phyloP scores from a whole-genome alignment of 2,329 filamentous ascomycete genomes.

The Fusarium agapanthi region DNA sequence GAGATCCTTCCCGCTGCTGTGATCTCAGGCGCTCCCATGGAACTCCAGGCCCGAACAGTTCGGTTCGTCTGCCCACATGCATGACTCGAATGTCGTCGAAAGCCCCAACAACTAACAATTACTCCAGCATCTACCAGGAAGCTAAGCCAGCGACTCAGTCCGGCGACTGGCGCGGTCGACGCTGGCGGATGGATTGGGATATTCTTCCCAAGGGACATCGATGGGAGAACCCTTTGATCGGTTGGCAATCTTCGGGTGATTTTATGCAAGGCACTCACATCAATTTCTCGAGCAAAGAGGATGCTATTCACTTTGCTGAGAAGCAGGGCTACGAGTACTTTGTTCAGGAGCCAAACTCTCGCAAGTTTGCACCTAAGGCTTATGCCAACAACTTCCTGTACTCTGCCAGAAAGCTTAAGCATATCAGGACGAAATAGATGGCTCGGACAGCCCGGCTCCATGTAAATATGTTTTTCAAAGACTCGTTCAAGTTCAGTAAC shows the following conservation, averaged over 20 bases:
- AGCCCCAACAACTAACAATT: slow-evolving; percentile 8
- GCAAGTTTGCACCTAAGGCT: slow-evolving; percentile 85
- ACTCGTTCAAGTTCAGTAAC: slow-evolving; percentile 21
- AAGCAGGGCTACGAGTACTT: slow-evolving; percentile 99
- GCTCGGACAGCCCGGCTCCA: slow-evolving; percentile 5
- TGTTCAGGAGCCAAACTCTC: slow-evolving; percentile 93
- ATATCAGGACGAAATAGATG: slow-evolving; percentile 79
- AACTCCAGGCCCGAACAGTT: slow-evolving; percentile 92
- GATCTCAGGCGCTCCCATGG: slow-evolving; percentile 89
- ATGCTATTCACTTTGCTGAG: slow-evolving; percentile 93
- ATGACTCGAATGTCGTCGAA: neutral
- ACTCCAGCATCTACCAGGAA: slow-evolving; percentile 84
- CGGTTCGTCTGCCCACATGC: slow-evolving; percentile 66
- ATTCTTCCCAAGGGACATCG: slow-evolving; percentile 89
- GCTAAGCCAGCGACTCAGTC: slow-evolving; percentile 97
- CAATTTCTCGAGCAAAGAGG: slow-evolving; percentile 91
- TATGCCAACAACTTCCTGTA: slow-evolving; percentile 98
- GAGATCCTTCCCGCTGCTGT: slow-evolving; percentile 82
- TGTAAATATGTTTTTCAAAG: slow-evolving; percentile 44
- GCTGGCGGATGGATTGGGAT: slow-evolving; percentile 99
- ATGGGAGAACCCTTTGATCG: slow-evolving; percentile 99
- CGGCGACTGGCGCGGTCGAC: slow-evolving; percentile 81
- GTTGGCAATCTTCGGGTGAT: slow-evolving; percentile 96
- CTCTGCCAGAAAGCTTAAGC: slow-evolving; percentile 85
- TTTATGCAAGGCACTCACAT: slow-evolving; percentile 93